These are phyloP conservation scores for Chiua virens DNA, from an alignment of 768 basidiomycete species.

Conservation along the genomic window DNA sequence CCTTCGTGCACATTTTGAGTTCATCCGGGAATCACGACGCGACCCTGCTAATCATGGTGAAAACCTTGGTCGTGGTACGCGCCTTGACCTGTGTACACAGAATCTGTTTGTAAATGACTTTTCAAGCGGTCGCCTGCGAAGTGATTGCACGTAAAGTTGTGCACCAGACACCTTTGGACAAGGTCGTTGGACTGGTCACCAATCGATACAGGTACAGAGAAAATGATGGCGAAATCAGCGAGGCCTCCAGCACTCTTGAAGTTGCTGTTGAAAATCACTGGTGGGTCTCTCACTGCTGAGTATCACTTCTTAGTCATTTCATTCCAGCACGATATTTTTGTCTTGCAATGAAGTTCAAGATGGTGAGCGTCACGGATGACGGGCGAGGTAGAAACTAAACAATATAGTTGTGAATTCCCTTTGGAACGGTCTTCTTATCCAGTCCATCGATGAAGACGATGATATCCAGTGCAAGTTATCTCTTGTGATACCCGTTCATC, in stretches of 20 bases:
- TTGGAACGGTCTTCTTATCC: conserved; percentile 83
- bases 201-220: conserved; percentile 72
- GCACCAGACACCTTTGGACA: conserved; percentile 64
- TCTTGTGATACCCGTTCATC: neutral
- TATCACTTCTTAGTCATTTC: neutral
- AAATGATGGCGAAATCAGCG: conserved; percentile 73
- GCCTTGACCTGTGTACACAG: neutral
- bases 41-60: conserved; percentile 88
- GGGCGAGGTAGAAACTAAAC: conserved; percentile 1
- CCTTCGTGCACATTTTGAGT: conserved; percentile 73
- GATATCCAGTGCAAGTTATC: conserved; percentile 70
- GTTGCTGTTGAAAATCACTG: conserved; percentile 91
- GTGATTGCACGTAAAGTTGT: conserved; percentile 79
- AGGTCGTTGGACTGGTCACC: conserved; percentile 70
- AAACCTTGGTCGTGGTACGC: conserved; percentile 73
- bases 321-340: conserved; percentile 70
- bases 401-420: conserved; percentile 70
- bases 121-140: conserved; percentile 76
- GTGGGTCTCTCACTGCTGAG: conserved; percentile 37
- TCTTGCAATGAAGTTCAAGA: conserved; percentile 86
- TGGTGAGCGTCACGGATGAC: conserved; percentile 41
- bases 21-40: conserved; percentile 77
- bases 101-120: neutral
- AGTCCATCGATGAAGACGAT: conserved; percentile 69
- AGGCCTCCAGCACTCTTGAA: conserved; percentile 77